These are phyloP conservation scores for Podospora conica DNA, from an alignment of 495 filamentous ascomycete species.

Conservation along the genomic window DNA sequence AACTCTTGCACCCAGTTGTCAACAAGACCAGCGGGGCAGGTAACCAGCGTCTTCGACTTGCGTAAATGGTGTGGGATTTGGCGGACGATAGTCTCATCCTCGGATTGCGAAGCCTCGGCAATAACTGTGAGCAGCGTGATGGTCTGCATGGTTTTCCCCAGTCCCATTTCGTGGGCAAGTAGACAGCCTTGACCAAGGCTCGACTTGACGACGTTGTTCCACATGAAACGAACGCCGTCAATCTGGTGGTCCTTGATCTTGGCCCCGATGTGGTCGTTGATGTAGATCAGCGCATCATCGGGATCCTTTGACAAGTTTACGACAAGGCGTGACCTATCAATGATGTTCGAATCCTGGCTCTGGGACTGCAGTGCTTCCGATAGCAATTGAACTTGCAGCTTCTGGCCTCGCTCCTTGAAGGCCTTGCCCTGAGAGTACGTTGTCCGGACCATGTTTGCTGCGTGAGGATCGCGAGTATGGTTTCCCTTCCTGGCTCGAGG, in stretches of 20 bases:
- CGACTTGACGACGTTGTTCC: conserved; percentile 63
- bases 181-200: conserved; percentile 64
- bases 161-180: conserved; percentile 86
- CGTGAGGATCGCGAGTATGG: neutral
- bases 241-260: conserved; percentile 54
- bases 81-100: conserved; percentile 44
- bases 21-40: conserved; percentile 70
- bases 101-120: conserved; percentile 54
- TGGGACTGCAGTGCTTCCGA: neutral
- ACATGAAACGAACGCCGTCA: conserved; percentile 79
- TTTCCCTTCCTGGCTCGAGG: neutral
- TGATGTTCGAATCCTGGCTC: neutral
- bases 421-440: neutral
- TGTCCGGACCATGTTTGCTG: neutral
- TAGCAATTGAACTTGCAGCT: neutral
- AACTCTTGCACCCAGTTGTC: conserved; percentile 84
- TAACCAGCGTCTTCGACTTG: conserved; percentile 57
- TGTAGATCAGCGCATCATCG: conserved; percentile 47
- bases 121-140: conserved; percentile 76
- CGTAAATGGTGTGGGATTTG: conserved; percentile 65
- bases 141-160: conserved; percentile 90
- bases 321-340: conserved; percentile 48
- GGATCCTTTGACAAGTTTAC: conserved; percentile 62
- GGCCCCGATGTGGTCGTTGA: conserved; percentile 42
- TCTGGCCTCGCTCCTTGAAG: neutral